Conservation (phyloP, 768 basidiomycete species). For the Fomitopsis serialis region DNA sequence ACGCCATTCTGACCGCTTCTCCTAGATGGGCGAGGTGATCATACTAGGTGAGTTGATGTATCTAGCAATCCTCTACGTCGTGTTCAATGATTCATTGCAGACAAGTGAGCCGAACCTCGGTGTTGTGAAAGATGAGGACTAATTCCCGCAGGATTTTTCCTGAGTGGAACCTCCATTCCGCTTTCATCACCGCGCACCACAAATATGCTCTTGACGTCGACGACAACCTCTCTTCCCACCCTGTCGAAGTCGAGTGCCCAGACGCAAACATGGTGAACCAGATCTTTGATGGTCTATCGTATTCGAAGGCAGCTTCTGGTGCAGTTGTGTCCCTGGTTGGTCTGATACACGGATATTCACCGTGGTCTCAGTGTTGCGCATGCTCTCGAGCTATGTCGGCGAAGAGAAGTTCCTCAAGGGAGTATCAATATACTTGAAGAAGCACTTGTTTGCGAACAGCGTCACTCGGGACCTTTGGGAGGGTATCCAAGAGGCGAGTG, state of each 20-base stretch:
- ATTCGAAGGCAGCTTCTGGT: slow-evolving; percentile 83
- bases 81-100: slow-evolving; percentile 25
- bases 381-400: slow-evolving; percentile 86
- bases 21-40: slow-evolving; percentile 83
- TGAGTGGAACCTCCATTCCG: slow-evolving; percentile 81
- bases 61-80: not conserved
- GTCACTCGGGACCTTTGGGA: slow-evolving; percentile 85
- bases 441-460: slow-evolving; percentile 79
- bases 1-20: no score
- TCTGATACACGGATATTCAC: not conserved
- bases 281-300: slow-evolving; percentile 88
- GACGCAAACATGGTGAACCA: slow-evolving; percentile 85
- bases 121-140: no score
- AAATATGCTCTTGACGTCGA: slow-evolving; percentile 78
- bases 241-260: slow-evolving; percentile 90
- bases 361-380: slow-evolving; percentile 66
- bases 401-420: slow-evolving; percentile 85
- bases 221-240: slow-evolving; percentile 83
- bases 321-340: not conserved
- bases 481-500: slow-evolving; percentile 74
- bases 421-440: slow-evolving; percentile 89
- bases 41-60: slow-evolving; percentile 51
- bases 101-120: slow-evolving; percentile 32
- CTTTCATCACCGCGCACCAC: slow-evolving; percentile 75
- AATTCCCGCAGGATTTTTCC: slow-evolving; percentile 54